A percentile compares a stretch with the other conserved stretches of the same genome.
Conservation (phyloP, 2,329 filamentous ascomycete species). For the Clarireedia monteithiana region DNA sequence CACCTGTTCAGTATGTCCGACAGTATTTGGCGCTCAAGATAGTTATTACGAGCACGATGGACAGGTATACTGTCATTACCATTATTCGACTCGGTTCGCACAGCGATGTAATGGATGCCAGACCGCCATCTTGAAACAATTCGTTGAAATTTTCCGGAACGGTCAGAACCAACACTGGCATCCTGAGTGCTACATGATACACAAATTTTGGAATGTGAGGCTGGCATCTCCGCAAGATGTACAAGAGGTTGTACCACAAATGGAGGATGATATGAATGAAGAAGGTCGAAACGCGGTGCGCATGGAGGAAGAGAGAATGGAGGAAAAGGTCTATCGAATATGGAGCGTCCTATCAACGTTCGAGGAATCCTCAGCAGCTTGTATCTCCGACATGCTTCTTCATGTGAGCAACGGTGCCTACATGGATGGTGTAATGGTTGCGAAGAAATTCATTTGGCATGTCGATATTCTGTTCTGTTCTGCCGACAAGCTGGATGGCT, state of each 20-base stretch:
- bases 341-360: constrained; percentile 97
- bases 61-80: constrained; percentile 95
- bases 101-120: constrained; percentile 95
- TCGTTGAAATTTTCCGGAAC: constrained; percentile 97
- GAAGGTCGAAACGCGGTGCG: constrained; percentile 70
- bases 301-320: constrained; percentile 85
- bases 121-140: constrained; percentile 95
- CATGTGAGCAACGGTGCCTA: constrained; percentile 98
- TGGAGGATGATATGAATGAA: constrained; percentile 50
- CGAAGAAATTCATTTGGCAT: constrained; percentile 93
- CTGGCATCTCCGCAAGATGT: constrained; percentile 42
- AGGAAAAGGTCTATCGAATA: constrained; percentile 95
- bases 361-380: constrained; percentile 94
- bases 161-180: constrained; percentile 99
- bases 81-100: constrained; percentile 96
- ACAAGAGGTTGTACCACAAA: constrained; percentile 34
- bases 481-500: constrained; percentile 74
- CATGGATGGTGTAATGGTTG: constrained; percentile 87
- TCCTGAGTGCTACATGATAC: constrained; percentile 99
- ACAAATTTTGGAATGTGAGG: constrained; percentile 99
- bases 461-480: constrained; percentile 88
- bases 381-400: constrained; percentile 97
- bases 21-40: constrained; percentile 96
- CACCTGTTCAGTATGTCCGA: constrained; percentile 93
- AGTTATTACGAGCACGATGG: constrained; percentile 98